Evolutionary conservation across 306 rosid species (phyloP).

Genomic region (Luffa aegyptiaca): DNA sequence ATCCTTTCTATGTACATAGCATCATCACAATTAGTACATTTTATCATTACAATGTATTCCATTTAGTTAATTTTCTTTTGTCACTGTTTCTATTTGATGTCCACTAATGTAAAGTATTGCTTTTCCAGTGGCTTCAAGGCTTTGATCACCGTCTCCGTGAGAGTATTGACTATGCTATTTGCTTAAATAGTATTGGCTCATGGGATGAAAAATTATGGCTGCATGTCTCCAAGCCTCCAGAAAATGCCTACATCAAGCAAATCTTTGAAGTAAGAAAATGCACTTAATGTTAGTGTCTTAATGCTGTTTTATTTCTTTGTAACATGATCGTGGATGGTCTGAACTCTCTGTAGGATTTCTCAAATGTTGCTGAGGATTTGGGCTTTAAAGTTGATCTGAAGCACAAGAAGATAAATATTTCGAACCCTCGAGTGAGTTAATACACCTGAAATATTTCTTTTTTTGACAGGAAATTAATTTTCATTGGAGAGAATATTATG

Average conservation of each 20-base stretch:
- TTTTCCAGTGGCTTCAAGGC: constrained; percentile 89
- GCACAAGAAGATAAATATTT: constrained; percentile 98
- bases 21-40: not conserved
- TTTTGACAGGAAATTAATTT: not conserved
- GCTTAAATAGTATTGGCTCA: constrained; percentile 87
- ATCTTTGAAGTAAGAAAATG: constrained; percentile 63
- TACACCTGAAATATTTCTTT: not conserved
- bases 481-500: not conserved
- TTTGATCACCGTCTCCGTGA: constrained; percentile 92
- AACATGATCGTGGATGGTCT: constrained; percentile 2
- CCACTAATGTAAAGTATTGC: constrained; percentile 10
- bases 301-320: not conserved
- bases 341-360: constrained; percentile 63
- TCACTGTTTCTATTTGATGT: constrained; percentile 2
- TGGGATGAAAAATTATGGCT: constrained; percentile 91
- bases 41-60: constrained; percentile 6
- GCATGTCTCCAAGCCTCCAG: constrained; percentile 98
- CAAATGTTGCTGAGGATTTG: constrained; percentile 79
- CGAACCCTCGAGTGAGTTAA: constrained; percentile 86
- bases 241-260: constrained; percentile 81
- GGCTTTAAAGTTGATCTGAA: constrained; percentile 66
- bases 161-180: constrained; percentile 88
- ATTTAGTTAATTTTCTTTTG: not conserved
- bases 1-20: not conserved
- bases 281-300: not conserved